A percentile compares a stretch with the other conserved stretches of the same genome.
phyloP scores from a whole-genome alignment of 73 alveolate species.

The Tetrahymena borealis region DNA sequence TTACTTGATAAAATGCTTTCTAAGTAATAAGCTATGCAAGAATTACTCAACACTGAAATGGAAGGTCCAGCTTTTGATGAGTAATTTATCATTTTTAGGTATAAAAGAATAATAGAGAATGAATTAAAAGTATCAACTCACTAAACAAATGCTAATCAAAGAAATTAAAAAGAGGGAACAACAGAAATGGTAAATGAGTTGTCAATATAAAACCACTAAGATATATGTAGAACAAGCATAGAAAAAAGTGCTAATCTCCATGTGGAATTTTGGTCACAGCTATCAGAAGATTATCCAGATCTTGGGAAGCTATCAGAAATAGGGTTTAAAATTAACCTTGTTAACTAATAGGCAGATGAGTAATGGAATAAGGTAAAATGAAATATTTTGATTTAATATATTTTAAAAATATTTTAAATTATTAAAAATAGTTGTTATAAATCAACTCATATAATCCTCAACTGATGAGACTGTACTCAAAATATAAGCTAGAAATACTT shows the following conservation, averaged over 20 bases:
- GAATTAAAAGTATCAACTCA: background rate
- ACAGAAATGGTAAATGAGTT: background rate
- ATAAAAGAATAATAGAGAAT: background rate
- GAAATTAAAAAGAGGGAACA: background rate
- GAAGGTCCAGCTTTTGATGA: conserved; percentile 3
- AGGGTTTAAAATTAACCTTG: conserved; percentile 26
- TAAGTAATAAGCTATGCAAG: background rate
- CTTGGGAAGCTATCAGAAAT: conserved; percentile 34
- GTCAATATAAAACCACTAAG: background rate
- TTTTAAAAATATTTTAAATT: background rate
- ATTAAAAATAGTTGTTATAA: background rate
- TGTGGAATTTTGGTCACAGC: conserved; percentile 41
- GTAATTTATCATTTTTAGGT: background rate
- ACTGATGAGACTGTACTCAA: conserved; percentile 29
- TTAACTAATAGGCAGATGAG: conserved; percentile 17
- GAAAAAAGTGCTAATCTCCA: conserved; percentile 34
- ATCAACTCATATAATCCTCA: conserved; percentile 35
- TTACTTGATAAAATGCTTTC: background rate
- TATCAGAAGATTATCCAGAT: conserved; percentile 38
- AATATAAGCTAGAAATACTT: conserved; percentile 23
- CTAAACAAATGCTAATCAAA: background rate
- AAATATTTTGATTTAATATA: background rate
- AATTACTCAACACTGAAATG: background rate
- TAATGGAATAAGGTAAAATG: conserved; percentile 7
- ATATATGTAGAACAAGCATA: conserved; percentile 1